A percentile compares a stretch with the other conserved stretches of the same genome.
Evolutionary conservation across 2,329 filamentous ascomycete species (phyloP).

Genomic region (Parastagonospora nodorum): DNA sequence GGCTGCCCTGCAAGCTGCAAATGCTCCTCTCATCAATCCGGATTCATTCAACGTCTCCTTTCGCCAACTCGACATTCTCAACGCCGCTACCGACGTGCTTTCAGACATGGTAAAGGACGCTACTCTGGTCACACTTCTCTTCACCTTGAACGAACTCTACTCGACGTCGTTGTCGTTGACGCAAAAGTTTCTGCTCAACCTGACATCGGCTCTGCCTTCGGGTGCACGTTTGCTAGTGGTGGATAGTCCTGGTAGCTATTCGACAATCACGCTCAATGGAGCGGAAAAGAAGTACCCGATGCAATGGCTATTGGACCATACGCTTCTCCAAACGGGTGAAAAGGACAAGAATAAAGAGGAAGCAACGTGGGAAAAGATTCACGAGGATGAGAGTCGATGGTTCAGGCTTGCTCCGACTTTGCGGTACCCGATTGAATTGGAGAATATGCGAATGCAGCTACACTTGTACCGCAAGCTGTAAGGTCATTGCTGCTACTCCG

Average conservation of each 20-base stretch:
- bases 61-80: constrained; percentile 58
- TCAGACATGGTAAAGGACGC: constrained; percentile 32
- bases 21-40: constrained; percentile 42
- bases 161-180: constrained; percentile 74
- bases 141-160: constrained; percentile 96
- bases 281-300: constrained; percentile 78
- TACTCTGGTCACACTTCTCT: constrained; percentile 77
- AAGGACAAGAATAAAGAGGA: constrained; percentile 14
- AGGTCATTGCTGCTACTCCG: not conserved
- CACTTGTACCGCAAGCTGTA: constrained; percentile 68
- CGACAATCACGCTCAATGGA: constrained; percentile 69
- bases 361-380: constrained; percentile 71
- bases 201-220: constrained; percentile 63
- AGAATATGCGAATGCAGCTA: constrained; percentile 95
- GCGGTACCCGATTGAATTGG: constrained; percentile 80
- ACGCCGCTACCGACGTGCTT: constrained; percentile 45
- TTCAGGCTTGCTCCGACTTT: constrained; percentile 71
- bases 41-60: constrained; percentile 49
- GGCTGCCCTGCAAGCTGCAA: constrained; percentile 49
- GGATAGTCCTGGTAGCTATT: constrained; percentile 93
- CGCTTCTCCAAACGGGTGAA: constrained; percentile 59
- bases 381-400: constrained; percentile 80
- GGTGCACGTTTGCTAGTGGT: constrained; percentile 80
- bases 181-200: constrained; percentile 72
- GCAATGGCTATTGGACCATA: constrained; percentile 89